A percentile compares a stretch with the other conserved stretches of the same genome.
These are phyloP conservation scores for Pyrenophora graminea DNA, from an alignment of 2,329 filamentous ascomycete genomes.

Conservation along the genomic window DNA sequence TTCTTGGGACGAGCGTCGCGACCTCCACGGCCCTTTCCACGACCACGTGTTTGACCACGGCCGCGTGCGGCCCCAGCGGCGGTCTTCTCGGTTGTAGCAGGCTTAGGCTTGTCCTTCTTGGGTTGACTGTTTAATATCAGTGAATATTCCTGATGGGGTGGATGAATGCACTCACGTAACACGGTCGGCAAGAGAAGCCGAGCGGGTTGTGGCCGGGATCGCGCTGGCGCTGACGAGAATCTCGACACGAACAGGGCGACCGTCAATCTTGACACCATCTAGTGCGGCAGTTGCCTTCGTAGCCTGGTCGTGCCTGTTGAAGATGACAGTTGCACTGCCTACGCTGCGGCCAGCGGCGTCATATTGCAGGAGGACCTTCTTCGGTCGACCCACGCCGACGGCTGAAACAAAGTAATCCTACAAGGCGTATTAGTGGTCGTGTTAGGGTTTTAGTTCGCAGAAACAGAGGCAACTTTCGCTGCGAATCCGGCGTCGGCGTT, in stretches of 20 bases:
- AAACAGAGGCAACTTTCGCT: slow-evolving; percentile 28
- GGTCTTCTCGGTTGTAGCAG: slow-evolving; percentile 74
- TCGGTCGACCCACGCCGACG: slow-evolving; percentile 87
- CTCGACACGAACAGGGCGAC: slow-evolving; percentile 92
- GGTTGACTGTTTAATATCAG: slow-evolving; percentile 57
- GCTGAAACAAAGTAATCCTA: slow-evolving; percentile 96
- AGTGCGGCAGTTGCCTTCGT: slow-evolving; percentile 80
- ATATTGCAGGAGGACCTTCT: slow-evolving; percentile 88
- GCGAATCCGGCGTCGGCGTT: slow-evolving; percentile 29
- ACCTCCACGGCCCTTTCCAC: slow-evolving; percentile 53
- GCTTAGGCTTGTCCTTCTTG: slow-evolving; percentile 66
- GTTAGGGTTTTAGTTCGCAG: slow-evolving; percentile 39
- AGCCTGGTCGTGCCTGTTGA: slow-evolving; percentile 79
- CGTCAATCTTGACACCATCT: slow-evolving; percentile 89
- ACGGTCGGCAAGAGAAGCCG: slow-evolving; percentile 76
- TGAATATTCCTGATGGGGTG: background rate
- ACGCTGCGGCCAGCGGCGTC: slow-evolving; percentile 90
- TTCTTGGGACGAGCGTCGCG: slow-evolving; percentile 68
- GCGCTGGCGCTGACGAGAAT: slow-evolving; percentile 80
- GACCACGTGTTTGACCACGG: slow-evolving; percentile 49
- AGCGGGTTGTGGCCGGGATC: slow-evolving; percentile 70
- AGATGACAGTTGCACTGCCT: slow-evolving; percentile 88
- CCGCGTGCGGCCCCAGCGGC: slow-evolving; percentile 53
- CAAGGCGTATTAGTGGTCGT: slow-evolving; percentile 67
- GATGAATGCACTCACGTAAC: slow-evolving; percentile 64